phyloP scores from a whole-genome alignment of 176 grass and related monocot species.

The Lolium perenne region DNA sequence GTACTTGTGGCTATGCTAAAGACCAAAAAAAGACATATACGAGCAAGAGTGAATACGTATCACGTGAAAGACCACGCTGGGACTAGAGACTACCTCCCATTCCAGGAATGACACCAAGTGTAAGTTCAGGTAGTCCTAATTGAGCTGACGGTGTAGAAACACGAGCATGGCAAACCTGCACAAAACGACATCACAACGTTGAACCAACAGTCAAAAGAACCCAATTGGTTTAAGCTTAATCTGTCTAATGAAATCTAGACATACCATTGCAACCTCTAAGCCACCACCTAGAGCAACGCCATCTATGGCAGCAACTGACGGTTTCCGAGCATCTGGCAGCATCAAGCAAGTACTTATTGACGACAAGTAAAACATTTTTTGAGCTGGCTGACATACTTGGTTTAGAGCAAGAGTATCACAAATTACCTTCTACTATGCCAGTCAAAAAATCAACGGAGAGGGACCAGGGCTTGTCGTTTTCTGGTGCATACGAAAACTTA shows the following conservation, averaged over 20 bases:
- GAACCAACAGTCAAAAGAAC: slow-evolving; percentile 20
- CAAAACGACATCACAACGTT: slow-evolving; percentile 14
- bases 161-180: slow-evolving; percentile 81
- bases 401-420: neutral
- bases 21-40: neutral
- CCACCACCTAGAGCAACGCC: slow-evolving; percentile 87
- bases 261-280: slow-evolving; percentile 93
- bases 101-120: slow-evolving; percentile 88
- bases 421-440: slow-evolving; percentile 69
- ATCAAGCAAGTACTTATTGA: slow-evolving; percentile 25
- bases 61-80: slow-evolving; percentile 6
- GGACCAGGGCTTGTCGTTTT: slow-evolving; percentile 57
- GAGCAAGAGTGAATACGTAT: neutral
- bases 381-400: neutral
- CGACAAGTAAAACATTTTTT: neutral
- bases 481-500: slow-evolving; percentile 41
- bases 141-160: slow-evolving; percentile 80
- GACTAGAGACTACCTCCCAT: slow-evolving; percentile 73
- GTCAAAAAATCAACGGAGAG: slow-evolving; percentile 68
- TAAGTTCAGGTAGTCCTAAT: slow-evolving; percentile 82
- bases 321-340: slow-evolving; percentile 73
- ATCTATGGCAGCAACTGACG: slow-evolving; percentile 84
- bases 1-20: neutral
- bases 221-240: neutral
- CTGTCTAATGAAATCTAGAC: neutral